Evolutionary conservation across 257 asterid species (phyloP), one percentile per base, ranked within the genome.

Genomic region (Fraxinus pennsylvanica): DNA sequence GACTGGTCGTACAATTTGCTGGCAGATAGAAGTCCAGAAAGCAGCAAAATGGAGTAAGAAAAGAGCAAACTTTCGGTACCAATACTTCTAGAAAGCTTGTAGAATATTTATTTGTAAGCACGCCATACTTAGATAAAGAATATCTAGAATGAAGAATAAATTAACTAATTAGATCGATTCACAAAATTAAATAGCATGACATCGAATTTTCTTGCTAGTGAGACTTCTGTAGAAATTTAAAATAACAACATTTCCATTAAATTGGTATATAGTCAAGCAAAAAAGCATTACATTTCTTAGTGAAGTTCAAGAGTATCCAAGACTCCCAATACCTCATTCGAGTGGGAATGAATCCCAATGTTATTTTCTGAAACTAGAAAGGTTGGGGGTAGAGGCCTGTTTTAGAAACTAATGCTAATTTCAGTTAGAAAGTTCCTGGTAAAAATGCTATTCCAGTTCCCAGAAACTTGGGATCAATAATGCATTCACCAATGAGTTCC

Each of bases 1-100:
- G 39, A 96, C 98, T 17, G 99, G 99, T 33, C 94, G 99, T 68
- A 96, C 97, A 84, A 96, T 96, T 92, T 90, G 94, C 99, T 96
- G 92, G 79, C 69, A 9, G 32, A 25, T 9, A 63, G 84, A 79
- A 75, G 79, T 74, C 66, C 78, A 61, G 36, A 76, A 4, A 45
- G 67, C 72, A 76, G 82, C 79, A 47, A 81, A 76, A 76, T 65
- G 67, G 70, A 86, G 68, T 79, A 87, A 59, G 72, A 13, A 78
- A 72, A 72, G 72, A 73, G 61, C 63, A 67, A 65, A 73, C 8
- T 68, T 57, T 45, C 29, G 25, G 69, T 41, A 68, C 15, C 32
- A 14, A 57, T 59, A 57, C 59, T 73, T 27, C 77, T 29, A 82
- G 76, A 80, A 78, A 78, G 73, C 47, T 41, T 66, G 70, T 17